Base-by-base conservation (phyloP, 306 rosid genomes). In the Dalbergia cochinchinensis region DNA sequence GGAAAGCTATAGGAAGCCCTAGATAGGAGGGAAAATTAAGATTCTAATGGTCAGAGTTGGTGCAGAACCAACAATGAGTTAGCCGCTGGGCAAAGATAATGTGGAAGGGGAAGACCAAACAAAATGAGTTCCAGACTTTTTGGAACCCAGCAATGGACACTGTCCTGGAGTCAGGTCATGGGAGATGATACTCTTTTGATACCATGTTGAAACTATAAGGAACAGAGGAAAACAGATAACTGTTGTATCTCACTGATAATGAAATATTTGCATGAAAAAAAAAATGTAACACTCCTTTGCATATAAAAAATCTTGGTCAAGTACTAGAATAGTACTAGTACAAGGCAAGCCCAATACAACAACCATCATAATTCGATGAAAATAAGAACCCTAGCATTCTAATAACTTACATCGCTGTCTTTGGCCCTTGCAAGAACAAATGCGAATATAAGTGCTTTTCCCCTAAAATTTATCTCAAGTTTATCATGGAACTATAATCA, bases 341-440 rank as follows among this genome's bases (percentile, higher is more conserved):
- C 44, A 66, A 73, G 57, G 39, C 15, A 37, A 55, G 20, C 53
- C 42, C 61, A 73, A 16, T 37, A 33, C 14, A 31, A 44, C 20
- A 31, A 39, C 45, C 10, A 53, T 42, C 59, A 72, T 72, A 39
- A 63, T 22, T 67, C 20, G 57, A 54, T 16, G 64, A 39, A 19
- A 61, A 39, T 45, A 55, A 73, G 80, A 80, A 55, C 55, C 53
- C 63, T 55, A 26, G 31, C 2, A 57, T 57, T 65, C 3, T 20
- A 44, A 34, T 8, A 58, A 73, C 51, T 84, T 63, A 50, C 75
- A 14, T 54, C 54, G 74, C 15, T 75, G 35, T 80, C 75, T 70
- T 65, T 71, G 48, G 70, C 41, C 15, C 44, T 70, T 76, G 19
- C 54, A 4, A 37, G 41, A 58, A 60, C 74, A 59, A 58, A 82